phyloP scores from a whole-genome alignment of 1,284 basidiomycete genomes.

The Marasmius tenuissimus region DNA sequence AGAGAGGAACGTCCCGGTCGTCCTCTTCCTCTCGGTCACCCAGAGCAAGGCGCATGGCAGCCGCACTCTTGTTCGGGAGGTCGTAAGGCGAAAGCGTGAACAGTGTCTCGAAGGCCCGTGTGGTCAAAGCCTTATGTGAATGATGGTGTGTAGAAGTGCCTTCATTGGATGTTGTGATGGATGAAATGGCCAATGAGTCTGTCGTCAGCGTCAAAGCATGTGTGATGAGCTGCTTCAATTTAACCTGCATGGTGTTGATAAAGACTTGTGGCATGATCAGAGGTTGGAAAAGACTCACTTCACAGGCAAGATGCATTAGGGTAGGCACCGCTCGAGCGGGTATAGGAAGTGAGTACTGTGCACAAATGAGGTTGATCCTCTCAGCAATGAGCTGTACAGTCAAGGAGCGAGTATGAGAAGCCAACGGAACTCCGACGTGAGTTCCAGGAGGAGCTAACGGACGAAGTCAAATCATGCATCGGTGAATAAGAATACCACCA shows the following conservation, averaged over 20 bases:
- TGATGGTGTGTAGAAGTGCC: conserved; percentile 35
- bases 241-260: conserved; percentile 47
- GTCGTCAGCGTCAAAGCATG: conserved; percentile 76
- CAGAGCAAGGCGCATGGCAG: conserved; percentile 65
- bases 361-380: conserved; percentile 75
- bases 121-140: conserved; percentile 51
- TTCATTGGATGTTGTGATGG: conserved; percentile 64
- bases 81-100: conserved; percentile 77
- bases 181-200: conserved; percentile 71
- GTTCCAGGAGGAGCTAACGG: conserved; percentile 66
- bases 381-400: conserved; percentile 78
- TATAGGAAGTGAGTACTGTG: conserved; percentile 66
- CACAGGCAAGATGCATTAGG: conserved; percentile 74
- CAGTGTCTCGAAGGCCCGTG: conserved; percentile 70
- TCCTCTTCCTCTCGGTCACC: conserved; percentile 52
- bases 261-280: background rate
- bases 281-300: conserved; percentile 42
- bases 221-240: conserved; percentile 78
- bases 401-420: conserved; percentile 66
- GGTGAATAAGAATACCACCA: background rate
- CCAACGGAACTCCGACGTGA: conserved; percentile 65
- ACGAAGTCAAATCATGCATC: background rate
- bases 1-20: conserved; percentile 47
- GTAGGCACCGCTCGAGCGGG: conserved; percentile 64
- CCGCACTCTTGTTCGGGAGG: conserved; percentile 72